Evolutionary conservation across 768 basidiomycete species (phyloP), one percentile per base, ranked within the genome.

Genomic region (Amanita jacksonii): DNA sequence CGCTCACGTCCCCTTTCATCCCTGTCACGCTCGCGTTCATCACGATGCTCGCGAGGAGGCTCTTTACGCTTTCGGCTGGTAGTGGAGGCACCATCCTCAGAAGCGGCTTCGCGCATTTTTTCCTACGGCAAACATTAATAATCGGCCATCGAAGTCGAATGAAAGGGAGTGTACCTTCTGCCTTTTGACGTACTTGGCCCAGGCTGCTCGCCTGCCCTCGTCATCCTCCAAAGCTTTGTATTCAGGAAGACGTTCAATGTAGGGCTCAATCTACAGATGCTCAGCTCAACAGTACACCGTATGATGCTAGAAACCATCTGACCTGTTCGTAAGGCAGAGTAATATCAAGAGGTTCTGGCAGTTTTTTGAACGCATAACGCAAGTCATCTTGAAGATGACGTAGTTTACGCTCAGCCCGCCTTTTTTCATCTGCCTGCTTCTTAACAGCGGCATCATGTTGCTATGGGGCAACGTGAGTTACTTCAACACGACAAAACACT

Each of bases 321-420:
- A 88, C 92, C 53, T 85, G 79, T 52, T 97, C 93, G 55, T 84
- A 98, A 1, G 81, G 58, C 45, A 81, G 57, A 22, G 64, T 76
- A 38, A 92, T 59, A 51, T 94, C 89, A 30, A 97, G 62, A 1
- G 87, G 75, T 38, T 92, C 87, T 0, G 85, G 60, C 5, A 94
- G 68, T 59, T 94, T 94, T 65, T 87, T 91, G 51, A 97, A 69
- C 0, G 93, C 96, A 64, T 98, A 96, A 5, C 96, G 82, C 28
- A 99, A 69, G 56, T 98, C 96, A 61, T 99, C 96, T 55, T 96
- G 89, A 49, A 90, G 63, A 60, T 94, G 86, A 20, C 93, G 75
- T 46, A 83, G 79, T 54, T 74, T 81, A 46, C 91, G 74, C 62
- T 98, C 96, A 1, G 79, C 65, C 27, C 90, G 76, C n/a, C 82